phyloP scores from a whole-genome alignment of 2,329 filamentous ascomycete genomes.

The Fusarium falciforme region DNA sequence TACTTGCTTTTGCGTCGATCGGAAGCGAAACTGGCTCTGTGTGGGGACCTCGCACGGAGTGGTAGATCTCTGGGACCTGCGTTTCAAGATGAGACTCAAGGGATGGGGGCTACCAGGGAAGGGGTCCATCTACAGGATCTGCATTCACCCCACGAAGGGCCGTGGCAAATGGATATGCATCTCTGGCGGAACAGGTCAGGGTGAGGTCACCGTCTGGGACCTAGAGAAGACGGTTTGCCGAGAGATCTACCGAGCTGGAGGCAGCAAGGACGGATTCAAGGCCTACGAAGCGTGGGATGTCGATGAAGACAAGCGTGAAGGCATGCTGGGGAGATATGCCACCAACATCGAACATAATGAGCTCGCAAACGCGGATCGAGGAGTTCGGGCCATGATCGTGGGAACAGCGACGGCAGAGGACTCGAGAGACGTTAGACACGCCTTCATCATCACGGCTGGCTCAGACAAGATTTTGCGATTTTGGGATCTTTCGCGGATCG shows the following conservation, averaged over 20 bases:
- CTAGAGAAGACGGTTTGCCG: slow-evolving; percentile 89
- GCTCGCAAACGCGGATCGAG: slow-evolving; percentile 67
- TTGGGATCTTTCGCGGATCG: slow-evolving; percentile 86
- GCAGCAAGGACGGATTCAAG: slow-evolving; percentile 69
- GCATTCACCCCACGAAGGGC: slow-evolving; percentile 81
- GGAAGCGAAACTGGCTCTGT: slow-evolving; percentile 88
- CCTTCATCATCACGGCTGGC: slow-evolving; percentile 88
- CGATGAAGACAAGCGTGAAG: slow-evolving; percentile 88
- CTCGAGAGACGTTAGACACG: slow-evolving; percentile 77
- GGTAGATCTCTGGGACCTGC: slow-evolving; percentile 93
- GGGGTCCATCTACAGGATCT: slow-evolving; percentile 81
- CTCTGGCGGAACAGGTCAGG: slow-evolving; percentile 85
- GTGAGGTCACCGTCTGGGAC: slow-evolving; percentile 96
- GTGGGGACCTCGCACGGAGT: slow-evolving; percentile 94
- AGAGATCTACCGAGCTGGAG: slow-evolving; percentile 84
- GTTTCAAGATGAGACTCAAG: slow-evolving; percentile 89
- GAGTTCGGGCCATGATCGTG: slow-evolving; percentile 80
- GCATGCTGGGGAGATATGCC: slow-evolving; percentile 87
- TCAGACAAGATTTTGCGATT: slow-evolving; percentile 92
- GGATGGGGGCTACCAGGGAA: slow-evolving; percentile 89
- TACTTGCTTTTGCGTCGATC: slow-evolving; percentile 90
- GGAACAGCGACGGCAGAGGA: slow-evolving; percentile 78
- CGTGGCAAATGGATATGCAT: slow-evolving; percentile 89
- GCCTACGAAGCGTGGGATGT: slow-evolving; percentile 88
- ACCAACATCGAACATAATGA: slow-evolving; percentile 74